Evolutionary conservation across 306 rosid genomes (phyloP), one percentile per base, ranked within the genome.

Genomic region (Styphnolobium japonicum): DNA sequence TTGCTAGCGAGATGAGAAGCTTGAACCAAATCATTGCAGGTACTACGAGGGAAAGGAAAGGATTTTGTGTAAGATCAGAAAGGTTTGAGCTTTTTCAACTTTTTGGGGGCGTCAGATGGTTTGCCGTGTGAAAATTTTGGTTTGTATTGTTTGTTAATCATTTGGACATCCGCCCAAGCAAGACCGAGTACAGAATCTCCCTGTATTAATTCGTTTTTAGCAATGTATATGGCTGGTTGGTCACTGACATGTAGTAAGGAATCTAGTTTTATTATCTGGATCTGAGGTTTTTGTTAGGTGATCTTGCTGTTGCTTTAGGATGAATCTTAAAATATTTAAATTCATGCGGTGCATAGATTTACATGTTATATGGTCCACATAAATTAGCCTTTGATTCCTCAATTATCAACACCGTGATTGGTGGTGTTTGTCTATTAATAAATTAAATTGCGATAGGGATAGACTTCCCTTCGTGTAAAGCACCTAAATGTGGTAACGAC

Each of bases 161-260:
- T 55, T 42, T 40, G 75, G 61, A 22, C 77, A 39, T 36, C 71
- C 6, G 40, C 68, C 56, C 18, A 55, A 37, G 71, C 15, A 60
- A 70, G 61, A 57, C n/a, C 21, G 67, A 57, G 74, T 75, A 80
- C 88, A 84, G 81, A 82, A 67, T 82, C 79, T 86, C 84, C 67
- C 85, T 84, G 80, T 86, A 86, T 78, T 75, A 40, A 56, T 78
- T 49, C 53, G 29, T 72, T 75, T 61, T 56, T 49, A 53, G 82
- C 55, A 64, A 51, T 76, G 79, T 78, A 82, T 60, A 82, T 69
- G 71, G 49, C 46, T 66, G 75, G 14, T 76, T 79, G 70, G 40
- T 65, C 48, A 21, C 57, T 71, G 42, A 34, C 62, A 72, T 73
- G 65, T 52, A 7, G 86, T 56, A 29, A 55, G 77, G 49, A 79